Base-by-base conservation (phyloP, 2,329 filamentous ascomycete genomes). In the Fusarium duplospermum region DNA sequence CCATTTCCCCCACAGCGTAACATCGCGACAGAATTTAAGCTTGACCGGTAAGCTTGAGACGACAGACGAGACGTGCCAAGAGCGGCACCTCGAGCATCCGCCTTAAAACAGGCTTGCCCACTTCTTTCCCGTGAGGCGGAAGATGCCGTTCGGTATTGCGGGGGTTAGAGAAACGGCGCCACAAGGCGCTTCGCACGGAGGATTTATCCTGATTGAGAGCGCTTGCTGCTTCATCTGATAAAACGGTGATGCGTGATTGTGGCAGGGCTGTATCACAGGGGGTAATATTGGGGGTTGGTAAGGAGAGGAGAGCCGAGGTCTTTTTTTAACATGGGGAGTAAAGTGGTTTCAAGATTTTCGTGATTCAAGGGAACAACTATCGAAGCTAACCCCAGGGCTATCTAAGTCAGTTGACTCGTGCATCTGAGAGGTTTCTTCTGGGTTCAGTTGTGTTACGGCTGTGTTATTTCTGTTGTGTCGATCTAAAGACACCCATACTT, bases 21-120 rank as follows among this genome's bases (percentile, higher is more conserved):
- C 36, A 24, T 58, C 14, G 29, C 13, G 35, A 22, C 67, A 14
- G 24, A 29, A 6, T n/a, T 66, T 33, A 70, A 70, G 61, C 56
- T 40, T 66, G 58, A 38, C 36, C 10, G 7, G 35, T 29, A 36
- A 57, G 33, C 38, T 60, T 70, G 69, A 66, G 38, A 70, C 67
- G 20, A 10, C 9, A n/a, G 22, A 4, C 60, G 68, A 13, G 14
- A 6, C 69, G 40, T 60, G 31, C 2, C 66, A 66, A 70, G 68
- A 60, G 35, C 66, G 60, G 60, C 47, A 54, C 18, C 24, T 6
- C 45, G 22, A 54, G 4, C 47, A 54, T 54, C 47, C 47, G 47
- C 27, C 47, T 31, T 11, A n/a, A 20, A 54, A 33, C 47, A 54
- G 18, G 18, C 47, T 24, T 24, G 27, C 1, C n/a, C 31, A 6